These are phyloP conservation scores for Penicillium sp. DNA, from an alignment of 2,329 filamentous ascomycete species.

Conservation along the genomic window DNA sequence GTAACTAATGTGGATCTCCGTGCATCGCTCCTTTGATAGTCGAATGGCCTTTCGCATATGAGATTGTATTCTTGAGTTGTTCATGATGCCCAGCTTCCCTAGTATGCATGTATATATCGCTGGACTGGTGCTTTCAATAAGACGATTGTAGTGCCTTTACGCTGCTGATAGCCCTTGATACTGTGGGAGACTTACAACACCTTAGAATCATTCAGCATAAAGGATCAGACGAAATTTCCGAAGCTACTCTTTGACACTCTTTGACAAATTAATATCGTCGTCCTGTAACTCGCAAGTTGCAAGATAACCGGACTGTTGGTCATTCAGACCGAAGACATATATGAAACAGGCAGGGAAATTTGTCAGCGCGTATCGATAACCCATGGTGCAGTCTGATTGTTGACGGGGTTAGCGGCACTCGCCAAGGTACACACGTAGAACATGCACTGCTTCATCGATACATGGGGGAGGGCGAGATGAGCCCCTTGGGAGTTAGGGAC, in stretches of 20 bases:
- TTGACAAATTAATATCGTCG: no score
- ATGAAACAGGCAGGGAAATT: background rate
- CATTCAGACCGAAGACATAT: background rate
- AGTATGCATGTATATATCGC: background rate
- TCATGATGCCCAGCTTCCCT: background rate
- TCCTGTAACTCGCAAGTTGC: no score
- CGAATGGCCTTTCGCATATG: background rate
- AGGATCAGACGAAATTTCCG: no score
- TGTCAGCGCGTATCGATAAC: background rate
- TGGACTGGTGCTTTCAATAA: background rate
- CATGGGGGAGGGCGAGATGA: background rate
- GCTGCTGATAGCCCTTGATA: background rate
- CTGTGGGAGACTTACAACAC: background rate
- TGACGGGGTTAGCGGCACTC: background rate
- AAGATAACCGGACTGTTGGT: background rate
- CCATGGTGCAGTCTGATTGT: background rate
- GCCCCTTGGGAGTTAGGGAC: background rate
- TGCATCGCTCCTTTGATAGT: background rate
- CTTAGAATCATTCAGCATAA: background rate
- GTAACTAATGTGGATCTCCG: background rate
- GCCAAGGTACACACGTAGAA: background rate
- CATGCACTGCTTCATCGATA: background rate
- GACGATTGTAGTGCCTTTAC: background rate
- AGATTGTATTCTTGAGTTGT: background rate
- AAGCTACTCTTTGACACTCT: background rate